Base-by-base conservation (phyloP, 225 moss, liverwort and hornwort species). In the Lunularia cruciata region DNA sequence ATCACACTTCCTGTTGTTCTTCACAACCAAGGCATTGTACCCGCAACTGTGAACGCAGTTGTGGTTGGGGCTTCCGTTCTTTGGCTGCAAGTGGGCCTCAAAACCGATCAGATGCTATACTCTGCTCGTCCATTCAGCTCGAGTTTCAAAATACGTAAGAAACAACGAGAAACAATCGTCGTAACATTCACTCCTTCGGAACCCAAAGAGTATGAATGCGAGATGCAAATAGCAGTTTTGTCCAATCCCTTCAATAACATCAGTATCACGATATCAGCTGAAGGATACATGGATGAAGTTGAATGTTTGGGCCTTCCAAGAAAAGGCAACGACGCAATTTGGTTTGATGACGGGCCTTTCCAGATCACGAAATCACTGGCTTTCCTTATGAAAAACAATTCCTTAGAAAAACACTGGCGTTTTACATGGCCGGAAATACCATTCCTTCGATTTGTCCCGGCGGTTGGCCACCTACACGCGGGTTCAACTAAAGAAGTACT, bases 231-330 rank as follows among this genome's bases (percentile, higher is more conserved):
- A 20, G 77, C 79, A 6, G 90, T 95, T 45, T 83, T 78, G 40
- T 63, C 77, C 13, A 95, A 95, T 59, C 92, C 88, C 11, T 95
- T 92, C 80, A 83, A 86, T 55, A 70, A 72, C 56, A 22, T 88
- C 6, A 83, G 46, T 26, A 69, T 95, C 30, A 72, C 84, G 37
- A 62, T 92, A 18, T 83, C 87, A 0, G 92, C 90, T 0, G 90
- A 95, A 81, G 88, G 92, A 3, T 92, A 92, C 47, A 81, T 83
- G 80, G 82, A 90, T 28, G 90, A 88, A 69, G 84, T 95, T 53
- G 92, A 92, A 70, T 92, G 88, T 32, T 63, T 88, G 43, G 86
- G 83, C 10, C 83, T 92, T 8, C 82, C 83, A 5, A 73, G 74
- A 36, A 81, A 90, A 28, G 75, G 31, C 39, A 80, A 78, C 37